phyloP scores from a whole-genome alignment of 2,329 filamentous ascomycete genomes.

The Coniella vitis region DNA sequence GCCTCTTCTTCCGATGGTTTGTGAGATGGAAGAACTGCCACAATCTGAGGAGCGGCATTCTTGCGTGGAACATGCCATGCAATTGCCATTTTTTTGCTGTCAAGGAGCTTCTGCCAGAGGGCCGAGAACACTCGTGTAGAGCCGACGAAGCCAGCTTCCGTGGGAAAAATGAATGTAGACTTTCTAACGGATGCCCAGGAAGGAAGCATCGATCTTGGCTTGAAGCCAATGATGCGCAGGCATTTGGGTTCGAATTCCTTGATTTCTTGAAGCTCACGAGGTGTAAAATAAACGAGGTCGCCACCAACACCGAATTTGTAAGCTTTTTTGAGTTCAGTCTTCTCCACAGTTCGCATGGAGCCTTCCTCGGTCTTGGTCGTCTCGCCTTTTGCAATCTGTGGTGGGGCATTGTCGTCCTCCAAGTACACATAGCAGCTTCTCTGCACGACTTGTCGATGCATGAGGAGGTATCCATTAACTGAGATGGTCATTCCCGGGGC shows the following conservation, averaged over 20 bases:
- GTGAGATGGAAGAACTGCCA: conserved; percentile 72
- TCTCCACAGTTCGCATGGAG: conserved; percentile 68
- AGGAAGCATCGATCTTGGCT: conserved; percentile 65
- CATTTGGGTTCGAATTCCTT: conserved; percentile 74
- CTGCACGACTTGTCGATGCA: conserved; percentile 76
- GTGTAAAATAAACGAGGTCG: conserved; percentile 77
- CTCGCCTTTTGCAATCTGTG: conserved; percentile 70
- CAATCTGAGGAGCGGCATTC: conserved; percentile 73
- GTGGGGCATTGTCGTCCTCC: conserved; percentile 61
- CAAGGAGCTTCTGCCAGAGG: conserved; percentile 77
- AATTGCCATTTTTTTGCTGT: conserved; percentile 72
- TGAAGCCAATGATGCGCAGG: conserved; percentile 91
- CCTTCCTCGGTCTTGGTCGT: conserved; percentile 74
- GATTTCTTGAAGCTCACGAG: conserved; percentile 73
- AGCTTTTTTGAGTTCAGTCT: conserved; percentile 77
- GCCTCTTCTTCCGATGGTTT: conserved; percentile 58
- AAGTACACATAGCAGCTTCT: conserved; percentile 84
- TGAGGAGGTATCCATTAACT: conserved; percentile 84
- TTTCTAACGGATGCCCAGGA: conserved; percentile 82
- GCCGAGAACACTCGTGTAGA: conserved; percentile 91
- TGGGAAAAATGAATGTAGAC: conserved; percentile 89
- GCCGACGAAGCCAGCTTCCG: conserved; percentile 81
- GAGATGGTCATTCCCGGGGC: conserved; percentile 80
- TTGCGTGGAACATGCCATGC: conserved; percentile 83
- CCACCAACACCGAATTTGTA: conserved; percentile 95